Conservation (phyloP, 805 yeast species). For the Groenewaldozyma salmanticensis region DNA sequence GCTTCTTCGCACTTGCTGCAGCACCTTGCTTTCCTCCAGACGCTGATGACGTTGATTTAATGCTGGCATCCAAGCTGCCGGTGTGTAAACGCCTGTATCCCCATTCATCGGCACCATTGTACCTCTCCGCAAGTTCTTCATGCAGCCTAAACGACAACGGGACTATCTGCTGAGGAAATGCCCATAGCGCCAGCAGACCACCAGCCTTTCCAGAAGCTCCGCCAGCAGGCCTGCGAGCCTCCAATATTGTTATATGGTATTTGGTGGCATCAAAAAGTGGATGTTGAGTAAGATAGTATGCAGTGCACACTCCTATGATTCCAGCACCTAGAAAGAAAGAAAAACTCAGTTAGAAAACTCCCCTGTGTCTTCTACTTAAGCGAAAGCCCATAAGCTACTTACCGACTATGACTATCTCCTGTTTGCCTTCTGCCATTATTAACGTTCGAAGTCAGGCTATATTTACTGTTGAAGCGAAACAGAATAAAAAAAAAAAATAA, state of each 20-base stretch:
- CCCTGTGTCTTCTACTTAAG: neutral
- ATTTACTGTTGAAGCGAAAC: too few relatives aligned
- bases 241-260: slow-evolving; percentile 76
- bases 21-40: slow-evolving; percentile 3
- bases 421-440: too few relatives aligned
- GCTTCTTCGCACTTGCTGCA: neutral
- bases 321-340: slow-evolving; percentile 51
- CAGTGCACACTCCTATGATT: slow-evolving; percentile 90
- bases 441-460: too few relatives aligned
- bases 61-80: slow-evolving; percentile 77
- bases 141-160: slow-evolving; percentile 81
- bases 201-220: slow-evolving; percentile 99
- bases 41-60: slow-evolving; percentile 21
- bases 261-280: slow-evolving; percentile 64
- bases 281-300: slow-evolving; percentile 78
- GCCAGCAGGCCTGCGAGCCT: slow-evolving; percentile 87
- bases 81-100: slow-evolving; percentile 87
- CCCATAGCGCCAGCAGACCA: slow-evolving; percentile 90
- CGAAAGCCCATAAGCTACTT: slow-evolving; percentile 8
- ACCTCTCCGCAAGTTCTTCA: slow-evolving; percentile 67
- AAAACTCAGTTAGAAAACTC: neutral
- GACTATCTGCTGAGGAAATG: slow-evolving; percentile 91
- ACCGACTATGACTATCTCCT: slow-evolving; percentile 77
- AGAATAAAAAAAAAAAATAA: too few relatives aligned
- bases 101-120: slow-evolving; percentile 82